Conservation (phyloP, 176 grass and related monocot species). For the Rhynchospora pubera region DNA sequence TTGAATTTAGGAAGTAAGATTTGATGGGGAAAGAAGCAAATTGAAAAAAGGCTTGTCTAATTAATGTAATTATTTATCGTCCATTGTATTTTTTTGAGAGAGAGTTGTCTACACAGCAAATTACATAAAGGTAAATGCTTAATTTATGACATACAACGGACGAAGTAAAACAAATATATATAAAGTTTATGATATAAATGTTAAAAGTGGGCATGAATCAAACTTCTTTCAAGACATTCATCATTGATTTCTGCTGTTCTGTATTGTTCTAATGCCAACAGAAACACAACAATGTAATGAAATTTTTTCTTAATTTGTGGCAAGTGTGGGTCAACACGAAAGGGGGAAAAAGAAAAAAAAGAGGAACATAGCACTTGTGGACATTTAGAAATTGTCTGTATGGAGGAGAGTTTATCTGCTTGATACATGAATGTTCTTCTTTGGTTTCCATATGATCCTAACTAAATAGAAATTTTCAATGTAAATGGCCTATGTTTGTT, state of each 20-base stretch:
- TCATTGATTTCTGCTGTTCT: neutral
- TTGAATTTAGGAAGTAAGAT: conserved; percentile 5
- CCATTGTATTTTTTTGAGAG: neutral
- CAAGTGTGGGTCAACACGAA: neutral
- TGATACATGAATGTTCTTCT: neutral
- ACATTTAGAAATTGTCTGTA: neutral
- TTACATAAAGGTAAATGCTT: neutral
- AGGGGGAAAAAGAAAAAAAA: neutral
- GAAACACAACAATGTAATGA: neutral
- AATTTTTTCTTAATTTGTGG: neutral
- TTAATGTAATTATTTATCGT: neutral
- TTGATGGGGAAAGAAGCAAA: neutral
- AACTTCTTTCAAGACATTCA: neutral
- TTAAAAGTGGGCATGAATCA: neutral
- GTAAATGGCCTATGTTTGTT: neutral
- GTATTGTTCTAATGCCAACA: neutral
- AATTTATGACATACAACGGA: neutral
- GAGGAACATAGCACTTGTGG: neutral
- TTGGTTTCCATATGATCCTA: neutral
- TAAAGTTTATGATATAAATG: neutral
- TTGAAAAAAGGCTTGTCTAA: neutral
- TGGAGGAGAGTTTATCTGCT: neutral
- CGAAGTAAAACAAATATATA: neutral
- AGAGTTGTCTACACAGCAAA: neutral
- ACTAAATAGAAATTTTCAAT: conserved; percentile 5